A percentile compares a stretch with the other conserved stretches of the same genome.
These are phyloP conservation scores for Phytophthora palmivora DNA, from an alignment of 352 stramenopile species.

Conservation along the genomic window DNA sequence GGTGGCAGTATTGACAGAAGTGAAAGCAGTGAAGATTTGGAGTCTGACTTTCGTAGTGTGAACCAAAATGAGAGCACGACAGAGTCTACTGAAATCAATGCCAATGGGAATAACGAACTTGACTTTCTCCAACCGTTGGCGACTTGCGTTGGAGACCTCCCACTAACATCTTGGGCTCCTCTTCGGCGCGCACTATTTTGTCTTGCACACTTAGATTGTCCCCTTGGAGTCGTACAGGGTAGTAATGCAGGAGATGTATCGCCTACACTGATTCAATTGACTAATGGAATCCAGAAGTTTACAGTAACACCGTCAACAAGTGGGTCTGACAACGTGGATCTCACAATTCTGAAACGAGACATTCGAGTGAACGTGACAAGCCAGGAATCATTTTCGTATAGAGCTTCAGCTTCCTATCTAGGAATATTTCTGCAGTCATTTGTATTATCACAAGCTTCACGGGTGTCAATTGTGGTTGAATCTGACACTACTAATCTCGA, in stretches of 20 bases:
- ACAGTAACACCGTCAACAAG: background rate
- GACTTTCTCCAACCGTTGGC: conserved; percentile 21
- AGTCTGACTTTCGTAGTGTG: background rate
- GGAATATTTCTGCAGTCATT: conserved; percentile 19
- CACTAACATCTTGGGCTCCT: conserved; percentile 8
- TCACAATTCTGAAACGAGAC: conserved; percentile 13
- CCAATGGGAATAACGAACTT: background rate
- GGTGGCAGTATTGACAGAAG: too few relatives aligned
- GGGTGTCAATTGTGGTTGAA: conserved; percentile 7
- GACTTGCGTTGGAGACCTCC: conserved; percentile 3
- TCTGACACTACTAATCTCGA: background rate
- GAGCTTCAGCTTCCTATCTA: conserved; percentile 19
- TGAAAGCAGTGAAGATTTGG: background rate
- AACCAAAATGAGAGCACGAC: too few relatives aligned
- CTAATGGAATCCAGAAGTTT: conserved; percentile 17
- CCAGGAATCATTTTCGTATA: conserved; percentile 14
- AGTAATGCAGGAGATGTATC: background rate
- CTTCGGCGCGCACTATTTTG: conserved; percentile 22
- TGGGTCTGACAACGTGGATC: conserved; percentile 18
- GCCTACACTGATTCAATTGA: conserved; percentile 7
- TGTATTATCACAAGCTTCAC: conserved; percentile 12
- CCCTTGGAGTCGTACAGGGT: conserved; percentile 1
- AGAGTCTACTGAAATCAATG: background rate
- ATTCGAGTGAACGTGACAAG: background rate
- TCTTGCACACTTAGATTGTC: conserved; percentile 2